Conservation (phyloP, 31 red algal species). For the Asparagopsis taxiformis region DNA sequence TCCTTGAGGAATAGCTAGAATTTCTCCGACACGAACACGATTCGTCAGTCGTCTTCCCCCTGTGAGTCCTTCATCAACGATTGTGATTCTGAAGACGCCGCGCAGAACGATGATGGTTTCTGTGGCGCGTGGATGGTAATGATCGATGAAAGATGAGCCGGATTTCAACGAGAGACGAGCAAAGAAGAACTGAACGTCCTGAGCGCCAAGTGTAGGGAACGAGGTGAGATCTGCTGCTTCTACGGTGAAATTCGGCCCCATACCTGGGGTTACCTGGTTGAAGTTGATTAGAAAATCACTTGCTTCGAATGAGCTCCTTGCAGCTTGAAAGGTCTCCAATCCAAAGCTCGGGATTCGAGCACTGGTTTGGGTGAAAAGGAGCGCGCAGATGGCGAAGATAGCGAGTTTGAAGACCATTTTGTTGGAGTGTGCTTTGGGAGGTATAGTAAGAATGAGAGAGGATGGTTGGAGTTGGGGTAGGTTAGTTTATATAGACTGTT, state of each 20-base stretch:
- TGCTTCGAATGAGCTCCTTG: constrained; percentile 6
- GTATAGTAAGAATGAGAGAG: too few species aligned
- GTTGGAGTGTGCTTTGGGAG: too few species aligned
- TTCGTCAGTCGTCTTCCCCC: constrained; percentile 1
- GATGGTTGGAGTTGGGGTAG: too few species aligned
- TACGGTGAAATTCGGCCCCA: constrained; percentile 23
- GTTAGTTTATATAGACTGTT: too few species aligned
- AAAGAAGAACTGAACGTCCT: constrained; percentile 60
- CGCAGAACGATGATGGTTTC: constrained; percentile 18
- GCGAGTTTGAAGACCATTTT: too few species aligned
- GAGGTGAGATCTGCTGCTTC: constrained; percentile 22
- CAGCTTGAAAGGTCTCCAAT: constrained; percentile 2
- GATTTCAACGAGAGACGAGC: constrained; percentile 9
- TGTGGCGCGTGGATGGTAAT: constrained; percentile 43
- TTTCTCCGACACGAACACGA: constrained; percentile 1
- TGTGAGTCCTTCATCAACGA: constrained; percentile 4
- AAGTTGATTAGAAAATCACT: constrained; percentile 32
- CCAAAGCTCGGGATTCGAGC: constrained; percentile 55
- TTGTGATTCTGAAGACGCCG: constrained; percentile 3
- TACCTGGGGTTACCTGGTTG: neutral
- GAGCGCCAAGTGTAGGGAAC: constrained; percentile 48
- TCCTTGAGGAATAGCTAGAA: constrained; percentile 38
- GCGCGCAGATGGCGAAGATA: too few species aligned
- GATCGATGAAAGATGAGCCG: constrained; percentile 37
- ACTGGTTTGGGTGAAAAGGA: too few species aligned